Percentiles rank a stretch among this genome's conserved stretches.
phyloP scores from a whole-genome alignment of 768 basidiomycete genomes.

The Sarcodon aspratus region DNA sequence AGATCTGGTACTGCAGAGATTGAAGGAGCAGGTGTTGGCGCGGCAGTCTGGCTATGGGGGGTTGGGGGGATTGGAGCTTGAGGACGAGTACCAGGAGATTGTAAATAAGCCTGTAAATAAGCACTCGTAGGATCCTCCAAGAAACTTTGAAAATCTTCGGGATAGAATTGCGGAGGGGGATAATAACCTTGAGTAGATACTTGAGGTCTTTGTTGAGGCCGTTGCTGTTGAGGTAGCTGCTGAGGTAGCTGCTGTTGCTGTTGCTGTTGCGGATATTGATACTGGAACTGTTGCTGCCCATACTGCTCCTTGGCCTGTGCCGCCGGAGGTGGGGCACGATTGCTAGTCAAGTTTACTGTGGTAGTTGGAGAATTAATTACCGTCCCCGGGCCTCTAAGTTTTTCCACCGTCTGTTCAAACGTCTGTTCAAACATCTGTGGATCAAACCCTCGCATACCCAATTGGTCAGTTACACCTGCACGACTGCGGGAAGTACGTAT shows the following conservation, averaged over 20 bases:
- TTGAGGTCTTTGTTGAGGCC: background rate
- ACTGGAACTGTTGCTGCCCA: constrained; percentile 2
- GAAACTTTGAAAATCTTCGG: constrained; percentile 49
- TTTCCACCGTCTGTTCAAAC: background rate
- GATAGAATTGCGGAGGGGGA: constrained; percentile 16
- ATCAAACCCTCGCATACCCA: constrained; percentile 50
- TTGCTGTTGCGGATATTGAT: constrained; percentile 13
- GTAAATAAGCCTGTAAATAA: constrained; percentile 49
- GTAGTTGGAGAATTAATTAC: background rate
- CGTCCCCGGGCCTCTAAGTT: background rate
- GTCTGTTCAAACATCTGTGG: constrained; percentile 40
- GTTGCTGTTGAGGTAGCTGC: background rate
- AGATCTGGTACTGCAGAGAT: constrained; percentile 33
- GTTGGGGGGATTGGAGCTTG: constrained; percentile 75
- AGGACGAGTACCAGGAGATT: constrained; percentile 39
- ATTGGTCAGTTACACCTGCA: constrained; percentile 48
- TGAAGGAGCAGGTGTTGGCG: constrained; percentile 62
- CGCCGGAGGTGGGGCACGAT: constrained; percentile 1
- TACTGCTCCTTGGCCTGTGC: constrained; percentile 1
- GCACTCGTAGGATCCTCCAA: constrained; percentile 47
- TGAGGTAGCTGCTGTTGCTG: constrained; percentile 9
- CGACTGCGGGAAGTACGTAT: constrained; percentile 36
- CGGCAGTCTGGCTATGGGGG: constrained; percentile 63
- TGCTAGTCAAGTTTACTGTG: background rate
- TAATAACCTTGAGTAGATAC: background rate